A percentile compares a stretch with the other conserved stretches of the same genome.
Conservation (phyloP, 2,329 filamentous ascomycete genomes). For the Metarhizium sp. region DNA sequence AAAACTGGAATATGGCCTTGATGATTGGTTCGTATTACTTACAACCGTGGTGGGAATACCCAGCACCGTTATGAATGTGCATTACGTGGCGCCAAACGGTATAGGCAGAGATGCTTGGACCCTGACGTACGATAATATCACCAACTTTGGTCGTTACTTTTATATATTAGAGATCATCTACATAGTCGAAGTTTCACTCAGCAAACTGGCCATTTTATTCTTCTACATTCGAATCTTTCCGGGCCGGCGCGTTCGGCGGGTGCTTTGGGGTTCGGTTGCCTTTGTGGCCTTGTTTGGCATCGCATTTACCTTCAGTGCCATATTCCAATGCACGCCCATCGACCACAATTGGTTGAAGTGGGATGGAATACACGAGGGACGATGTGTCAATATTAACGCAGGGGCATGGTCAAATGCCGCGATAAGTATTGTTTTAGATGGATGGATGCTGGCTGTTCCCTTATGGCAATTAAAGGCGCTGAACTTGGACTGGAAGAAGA, state of each 20-base stretch:
- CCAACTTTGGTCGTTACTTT: slow-evolving; percentile 31
- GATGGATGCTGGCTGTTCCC: slow-evolving; percentile 43
- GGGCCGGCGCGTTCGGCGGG: slow-evolving; percentile 21
- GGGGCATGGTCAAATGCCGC: slow-evolving; percentile 41
- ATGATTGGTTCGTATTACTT: slow-evolving; percentile 27
- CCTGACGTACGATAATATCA: slow-evolving; percentile 29
- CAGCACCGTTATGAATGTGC: slow-evolving; percentile 18
- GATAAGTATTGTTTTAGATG: slow-evolving; percentile 42
- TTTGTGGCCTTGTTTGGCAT: slow-evolving; percentile 30
- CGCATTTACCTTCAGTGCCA: slow-evolving; percentile 29
- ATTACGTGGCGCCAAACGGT: slow-evolving; percentile 28
- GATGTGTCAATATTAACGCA: slow-evolving; percentile 38
- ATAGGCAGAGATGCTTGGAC: slow-evolving; percentile 44
- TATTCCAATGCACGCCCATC: slow-evolving; percentile 44
- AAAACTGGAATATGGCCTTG: slow-evolving; percentile 25
- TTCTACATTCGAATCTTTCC: slow-evolving; percentile 50
- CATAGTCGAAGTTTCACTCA: slow-evolving; percentile 33
- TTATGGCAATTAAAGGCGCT: slow-evolving; percentile 33
- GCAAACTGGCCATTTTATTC: slow-evolving; percentile 42
- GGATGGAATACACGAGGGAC: slow-evolving; percentile 36
- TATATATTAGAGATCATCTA: slow-evolving; percentile 36
- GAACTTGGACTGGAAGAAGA: slow-evolving; percentile 37
- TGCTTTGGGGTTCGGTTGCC: slow-evolving; percentile 32
- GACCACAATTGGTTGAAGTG: slow-evolving; percentile 43
- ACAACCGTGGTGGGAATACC: slow-evolving; percentile 20